Percentiles rank a stretch among this genome's conserved stretches.
Conservation (phyloP, 441 rosid genomes). For the Mallotus japonicus region DNA sequence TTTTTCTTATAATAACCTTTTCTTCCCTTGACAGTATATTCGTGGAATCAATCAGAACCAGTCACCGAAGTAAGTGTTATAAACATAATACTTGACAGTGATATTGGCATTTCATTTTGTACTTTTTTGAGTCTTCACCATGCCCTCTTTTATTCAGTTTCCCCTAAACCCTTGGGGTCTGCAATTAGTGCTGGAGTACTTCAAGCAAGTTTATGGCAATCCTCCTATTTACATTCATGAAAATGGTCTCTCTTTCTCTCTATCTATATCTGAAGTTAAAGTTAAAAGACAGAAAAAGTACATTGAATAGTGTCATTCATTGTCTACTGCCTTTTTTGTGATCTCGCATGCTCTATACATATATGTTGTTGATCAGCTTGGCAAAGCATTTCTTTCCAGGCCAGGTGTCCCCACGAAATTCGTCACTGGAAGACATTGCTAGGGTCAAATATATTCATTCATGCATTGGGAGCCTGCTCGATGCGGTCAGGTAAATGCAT, state of each 20-base stretch:
- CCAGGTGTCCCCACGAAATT: conserved; percentile 21
- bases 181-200: conserved; percentile 42
- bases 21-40: background rate
- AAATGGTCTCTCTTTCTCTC: conserved; percentile 51
- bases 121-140: background rate
- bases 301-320: no score
- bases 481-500: conserved; percentile 47
- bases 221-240: conserved; percentile 71
- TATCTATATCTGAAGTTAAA: background rate
- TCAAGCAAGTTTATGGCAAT: conserved; percentile 59
- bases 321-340: no score
- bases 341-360: no score
- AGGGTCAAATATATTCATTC: conserved; percentile 49
- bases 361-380: no score
- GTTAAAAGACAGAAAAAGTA: no score
- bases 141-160: conserved; percentile 28
- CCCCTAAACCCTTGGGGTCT: conserved; percentile 44
- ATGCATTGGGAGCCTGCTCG: conserved; percentile 48
- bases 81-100: background rate
- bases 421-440: conserved; percentile 43
- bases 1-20: background rate
- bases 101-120: background rate
- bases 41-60: background rate
- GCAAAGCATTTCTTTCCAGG: conserved; percentile 34
- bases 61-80: background rate